Conservation (phyloP, 1,139 yeast species). For the Magnusiomyces sp. region DNA sequence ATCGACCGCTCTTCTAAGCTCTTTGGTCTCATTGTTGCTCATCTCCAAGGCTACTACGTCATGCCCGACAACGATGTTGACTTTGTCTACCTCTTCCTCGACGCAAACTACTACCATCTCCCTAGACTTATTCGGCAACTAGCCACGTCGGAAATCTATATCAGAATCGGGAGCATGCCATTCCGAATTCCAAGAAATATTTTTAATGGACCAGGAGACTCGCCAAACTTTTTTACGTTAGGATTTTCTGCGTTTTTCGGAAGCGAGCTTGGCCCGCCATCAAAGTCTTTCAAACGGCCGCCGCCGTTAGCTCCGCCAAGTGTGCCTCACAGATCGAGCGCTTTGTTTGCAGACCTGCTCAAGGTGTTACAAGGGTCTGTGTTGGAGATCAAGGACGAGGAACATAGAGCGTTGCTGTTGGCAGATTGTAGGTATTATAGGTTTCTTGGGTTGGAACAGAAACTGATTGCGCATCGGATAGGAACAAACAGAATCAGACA, state of each 20-base stretch:
- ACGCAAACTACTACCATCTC: constrained; percentile 64
- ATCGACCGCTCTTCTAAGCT: constrained; percentile 71
- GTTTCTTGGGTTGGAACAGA: constrained; percentile 66
- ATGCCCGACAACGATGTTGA: constrained; percentile 50
- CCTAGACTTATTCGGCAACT: constrained; percentile 46
- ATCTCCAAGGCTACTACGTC: constrained; percentile 62
- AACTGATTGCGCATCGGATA: constrained; percentile 47
- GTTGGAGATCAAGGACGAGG: constrained; percentile 40
- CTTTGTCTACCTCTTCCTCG: constrained; percentile 57
- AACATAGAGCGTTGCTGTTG: constrained; percentile 48
- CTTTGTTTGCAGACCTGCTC: constrained; percentile 52
- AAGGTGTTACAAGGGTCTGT: constrained; percentile 48
- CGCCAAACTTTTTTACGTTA: constrained; percentile 68
- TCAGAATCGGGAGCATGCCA: constrained; percentile 51
- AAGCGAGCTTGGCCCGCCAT: constrained; percentile 37
- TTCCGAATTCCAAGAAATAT: constrained; percentile 53
- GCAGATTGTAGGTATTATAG: constrained; percentile 72
- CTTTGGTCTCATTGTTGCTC: constrained; percentile 57
- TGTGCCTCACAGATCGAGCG: constrained; percentile 46
- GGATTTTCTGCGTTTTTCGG: constrained; percentile 44
- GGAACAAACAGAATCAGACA: constrained; percentile 43
- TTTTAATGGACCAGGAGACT: constrained; percentile 52
- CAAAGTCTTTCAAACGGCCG: constrained; percentile 41
- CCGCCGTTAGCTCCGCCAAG: constrained; percentile 62
- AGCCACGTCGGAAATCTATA: constrained; percentile 48